phyloP scores from a whole-genome alignment of 2,329 filamentous ascomycete genomes.

The Pseudopyricularia cyperi region DNA sequence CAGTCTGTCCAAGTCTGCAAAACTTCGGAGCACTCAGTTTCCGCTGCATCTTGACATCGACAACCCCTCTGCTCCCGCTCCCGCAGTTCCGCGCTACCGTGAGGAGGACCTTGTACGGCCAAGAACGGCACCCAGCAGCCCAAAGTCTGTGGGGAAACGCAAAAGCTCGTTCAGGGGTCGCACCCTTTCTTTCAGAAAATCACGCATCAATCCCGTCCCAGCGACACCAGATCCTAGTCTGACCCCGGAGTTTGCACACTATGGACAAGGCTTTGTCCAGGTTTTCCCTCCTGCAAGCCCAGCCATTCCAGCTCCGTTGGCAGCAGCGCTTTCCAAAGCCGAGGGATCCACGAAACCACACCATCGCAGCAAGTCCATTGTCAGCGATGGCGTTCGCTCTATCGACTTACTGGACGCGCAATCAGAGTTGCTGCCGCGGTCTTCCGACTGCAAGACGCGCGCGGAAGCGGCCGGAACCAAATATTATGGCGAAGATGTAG shows the following conservation, averaged over 20 bases:
- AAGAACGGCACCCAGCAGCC: constrained; percentile 18
- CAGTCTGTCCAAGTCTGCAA: constrained; percentile 19
- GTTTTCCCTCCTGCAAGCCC: neutral
- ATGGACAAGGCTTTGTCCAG: constrained; percentile 1
- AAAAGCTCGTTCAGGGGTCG: neutral
- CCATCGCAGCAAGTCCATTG: constrained; percentile 17
- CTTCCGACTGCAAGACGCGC: constrained; percentile 31
- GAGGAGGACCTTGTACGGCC: constrained; percentile 19
- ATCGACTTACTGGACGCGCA: constrained; percentile 48
- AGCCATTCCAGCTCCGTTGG: neutral
- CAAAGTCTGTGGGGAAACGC: neutral
- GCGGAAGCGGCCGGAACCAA: constrained; percentile 35
- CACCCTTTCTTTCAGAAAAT: constrained; percentile 1
- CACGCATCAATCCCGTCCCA: neutral
- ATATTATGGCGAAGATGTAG: constrained; percentile 52
- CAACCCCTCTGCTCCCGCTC: constrained; percentile 14
- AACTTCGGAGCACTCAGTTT: constrained; percentile 13
- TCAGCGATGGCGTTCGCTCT: constrained; percentile 17
- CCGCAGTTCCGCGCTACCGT: constrained; percentile 16
- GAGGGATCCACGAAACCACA: constrained; percentile 5
- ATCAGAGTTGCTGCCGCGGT: constrained; percentile 29
- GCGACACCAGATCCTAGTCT: neutral
- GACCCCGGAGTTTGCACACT: constrained; percentile 2
- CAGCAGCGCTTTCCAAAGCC: neutral
- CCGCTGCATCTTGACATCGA: constrained; percentile 9